Evolutionary conservation across 208 protist genomes (phyloP).

Genomic region (Jaenimonas drosophilae): DNA sequence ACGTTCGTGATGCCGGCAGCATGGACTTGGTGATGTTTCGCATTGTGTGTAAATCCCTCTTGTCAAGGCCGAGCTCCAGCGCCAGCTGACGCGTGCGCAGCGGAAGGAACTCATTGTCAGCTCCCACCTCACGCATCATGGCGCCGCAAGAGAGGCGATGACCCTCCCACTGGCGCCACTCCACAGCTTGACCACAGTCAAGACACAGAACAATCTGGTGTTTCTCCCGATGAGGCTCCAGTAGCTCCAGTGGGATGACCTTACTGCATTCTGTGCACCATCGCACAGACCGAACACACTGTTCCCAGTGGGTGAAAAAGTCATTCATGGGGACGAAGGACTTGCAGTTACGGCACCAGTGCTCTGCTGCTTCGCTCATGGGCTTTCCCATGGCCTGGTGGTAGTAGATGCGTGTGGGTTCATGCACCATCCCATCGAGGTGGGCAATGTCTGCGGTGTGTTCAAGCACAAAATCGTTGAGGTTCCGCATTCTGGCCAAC

Average conservation of each 20-base stretch:
- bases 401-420: constrained; percentile 88
- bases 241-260: constrained; percentile 62
- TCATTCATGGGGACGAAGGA: constrained; percentile 39
- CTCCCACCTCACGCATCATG: constrained; percentile 87
- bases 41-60: constrained; percentile 85
- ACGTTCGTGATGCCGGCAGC: constrained; percentile 46
- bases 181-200: constrained; percentile 75
- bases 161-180: constrained; percentile 87
- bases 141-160: constrained; percentile 71
- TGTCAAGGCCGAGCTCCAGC: constrained; percentile 79
- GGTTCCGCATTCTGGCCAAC: constrained; percentile 66
- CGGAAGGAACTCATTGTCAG: constrained; percentile 83
- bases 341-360: constrained; percentile 91
- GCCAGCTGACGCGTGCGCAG: constrained; percentile 78
- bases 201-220: constrained; percentile 86
- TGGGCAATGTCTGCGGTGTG: constrained; percentile 59
- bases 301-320: constrained; percentile 73
- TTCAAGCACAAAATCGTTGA: constrained; percentile 72
- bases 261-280: constrained; percentile 81
- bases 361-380: constrained; percentile 32
- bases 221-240: constrained; percentile 82
- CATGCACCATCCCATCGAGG: constrained; percentile 82
- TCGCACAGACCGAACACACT: constrained; percentile 65
- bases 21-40: constrained; percentile 26
- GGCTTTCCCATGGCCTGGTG: constrained; percentile 34